Conservation (phyloP, 2,329 filamentous ascomycete genomes). For the Sordariomycetes sp. region DNA sequence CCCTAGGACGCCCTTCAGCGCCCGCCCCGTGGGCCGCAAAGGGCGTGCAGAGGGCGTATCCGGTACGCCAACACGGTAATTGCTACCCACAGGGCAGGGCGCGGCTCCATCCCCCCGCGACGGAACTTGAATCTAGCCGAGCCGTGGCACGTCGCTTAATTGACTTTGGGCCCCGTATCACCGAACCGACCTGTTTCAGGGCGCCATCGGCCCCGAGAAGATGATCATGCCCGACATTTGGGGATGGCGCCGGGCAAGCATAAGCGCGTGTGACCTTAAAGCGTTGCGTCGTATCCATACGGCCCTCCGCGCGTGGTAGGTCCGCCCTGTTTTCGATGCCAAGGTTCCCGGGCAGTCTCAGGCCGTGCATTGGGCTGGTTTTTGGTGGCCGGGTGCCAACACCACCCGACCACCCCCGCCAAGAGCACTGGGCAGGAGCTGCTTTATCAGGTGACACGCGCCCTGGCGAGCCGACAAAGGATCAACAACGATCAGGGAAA, state of each 20-base stretch:
- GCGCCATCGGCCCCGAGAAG: neutral
- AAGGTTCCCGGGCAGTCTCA: neutral
- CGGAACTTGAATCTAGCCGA: neutral
- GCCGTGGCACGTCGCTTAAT: neutral
- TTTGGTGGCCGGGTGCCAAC: neutral
- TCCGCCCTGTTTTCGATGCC: neutral
- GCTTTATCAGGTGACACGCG: slow-evolving; percentile 1
- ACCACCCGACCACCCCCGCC: neutral
- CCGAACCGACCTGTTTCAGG: neutral
- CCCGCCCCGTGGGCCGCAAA: neutral
- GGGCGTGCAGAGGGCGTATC: neutral
- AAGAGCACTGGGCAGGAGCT: neutral
- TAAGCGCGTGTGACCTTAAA: neutral
- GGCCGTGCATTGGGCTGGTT: neutral
- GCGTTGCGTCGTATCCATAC: neutral
- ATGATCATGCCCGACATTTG: neutral
- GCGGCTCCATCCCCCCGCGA: neutral
- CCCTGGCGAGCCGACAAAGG: neutral
- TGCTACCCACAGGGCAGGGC: neutral
- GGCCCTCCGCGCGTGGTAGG: neutral
- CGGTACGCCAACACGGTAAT: neutral
- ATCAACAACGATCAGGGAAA: neutral
- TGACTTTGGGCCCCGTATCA: neutral
- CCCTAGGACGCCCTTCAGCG: no score
- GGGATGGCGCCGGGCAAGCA: neutral